These are phyloP conservation scores for Hyphodiscus hymeniophilus DNA, from an alignment of 495 filamentous ascomycete genomes.

Conservation along the genomic window DNA sequence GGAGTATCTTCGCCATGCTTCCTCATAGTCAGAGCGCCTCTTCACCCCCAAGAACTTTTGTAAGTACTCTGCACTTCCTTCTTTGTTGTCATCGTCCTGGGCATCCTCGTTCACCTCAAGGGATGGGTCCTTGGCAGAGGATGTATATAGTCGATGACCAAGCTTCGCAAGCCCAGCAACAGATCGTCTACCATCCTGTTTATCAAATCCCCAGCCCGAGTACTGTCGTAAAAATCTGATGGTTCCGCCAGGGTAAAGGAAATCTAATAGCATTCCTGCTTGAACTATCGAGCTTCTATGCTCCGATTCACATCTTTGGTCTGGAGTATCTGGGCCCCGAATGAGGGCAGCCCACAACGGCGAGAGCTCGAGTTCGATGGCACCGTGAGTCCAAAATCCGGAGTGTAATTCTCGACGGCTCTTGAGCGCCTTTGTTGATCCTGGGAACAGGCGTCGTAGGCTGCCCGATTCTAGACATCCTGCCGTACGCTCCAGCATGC, in stretches of 20 bases:
- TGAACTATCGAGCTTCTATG: not conserved
- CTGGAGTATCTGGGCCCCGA: slow-evolving; percentile 14
- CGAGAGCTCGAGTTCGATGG: slow-evolving; percentile 46
- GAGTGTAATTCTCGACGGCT: slow-evolving; percentile 53
- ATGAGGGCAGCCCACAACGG: slow-evolving; percentile 33
- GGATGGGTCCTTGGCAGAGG: slow-evolving; percentile 16
- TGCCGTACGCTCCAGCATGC: slow-evolving; percentile 79
- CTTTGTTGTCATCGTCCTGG: not conserved
- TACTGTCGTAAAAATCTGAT: slow-evolving; percentile 37
- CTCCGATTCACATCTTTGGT: not conserved
- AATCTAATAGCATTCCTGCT: slow-evolving; percentile 43
- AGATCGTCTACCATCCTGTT: slow-evolving; percentile 16
- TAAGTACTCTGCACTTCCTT: not conserved
- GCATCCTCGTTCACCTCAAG: not conserved
- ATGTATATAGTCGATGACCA: slow-evolving; percentile 26
- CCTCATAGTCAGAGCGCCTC: slow-evolving; percentile 15
- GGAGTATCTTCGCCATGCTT: slow-evolving; percentile 26
- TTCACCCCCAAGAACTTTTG: slow-evolving; percentile 4
- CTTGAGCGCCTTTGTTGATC: slow-evolving; percentile 42
- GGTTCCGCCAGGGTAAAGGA: slow-evolving; percentile 51
- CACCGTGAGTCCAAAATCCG: slow-evolving; percentile 59
- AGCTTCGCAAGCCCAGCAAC: slow-evolving; percentile 19
- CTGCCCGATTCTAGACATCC: slow-evolving; percentile 71
- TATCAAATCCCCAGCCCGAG: slow-evolving; percentile 13
- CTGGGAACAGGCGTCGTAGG: slow-evolving; percentile 55